phyloP scores from a whole-genome alignment of 176 grass and related monocot species.

The Miscanthus lutarioriparius region DNA sequence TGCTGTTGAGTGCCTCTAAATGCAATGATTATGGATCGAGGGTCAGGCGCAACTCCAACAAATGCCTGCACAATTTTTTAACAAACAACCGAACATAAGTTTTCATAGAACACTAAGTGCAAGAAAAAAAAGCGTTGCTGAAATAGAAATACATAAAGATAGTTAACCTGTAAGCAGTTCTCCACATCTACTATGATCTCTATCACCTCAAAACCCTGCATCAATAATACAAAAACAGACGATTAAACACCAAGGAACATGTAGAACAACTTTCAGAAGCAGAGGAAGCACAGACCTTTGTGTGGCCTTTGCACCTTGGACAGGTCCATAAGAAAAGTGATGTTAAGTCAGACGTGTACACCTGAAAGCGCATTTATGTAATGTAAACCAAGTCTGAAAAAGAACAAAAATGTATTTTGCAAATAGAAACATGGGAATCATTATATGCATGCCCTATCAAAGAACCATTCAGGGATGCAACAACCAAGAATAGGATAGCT shows the following conservation, averaged over 20 bases:
- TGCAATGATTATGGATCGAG: slow-evolving; percentile 72
- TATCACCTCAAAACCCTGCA: slow-evolving; percentile 83
- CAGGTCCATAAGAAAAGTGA: slow-evolving; percentile 85
- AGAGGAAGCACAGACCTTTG: slow-evolving; percentile 43
- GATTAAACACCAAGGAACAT: background rate
- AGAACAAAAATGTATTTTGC: background rate
- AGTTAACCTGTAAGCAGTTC: slow-evolving; percentile 82
- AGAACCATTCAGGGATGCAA: background rate
- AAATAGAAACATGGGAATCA: background rate
- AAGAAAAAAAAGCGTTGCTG: background rate
- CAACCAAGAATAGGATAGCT: background rate
- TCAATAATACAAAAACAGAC: slow-evolving; percentile 16
- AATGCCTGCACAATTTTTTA: slow-evolving; percentile 56
- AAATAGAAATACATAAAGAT: background rate
- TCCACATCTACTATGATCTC: slow-evolving; percentile 87
- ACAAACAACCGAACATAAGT: slow-evolving; percentile 5
- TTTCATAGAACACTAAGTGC: slow-evolving; percentile 12
- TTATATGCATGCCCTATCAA: background rate
- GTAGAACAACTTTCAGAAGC: background rate
- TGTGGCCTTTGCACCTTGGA: slow-evolving; percentile 64
- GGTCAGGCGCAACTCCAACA: slow-evolving; percentile 80
- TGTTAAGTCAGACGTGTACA: slow-evolving; percentile 81
- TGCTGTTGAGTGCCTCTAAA: slow-evolving; percentile 91
- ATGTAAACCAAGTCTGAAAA: background rate
- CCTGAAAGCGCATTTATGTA: slow-evolving; percentile 58